Evolutionary conservation across 441 rosid genomes (phyloP).

Genomic region (Capsella rubella): DNA sequence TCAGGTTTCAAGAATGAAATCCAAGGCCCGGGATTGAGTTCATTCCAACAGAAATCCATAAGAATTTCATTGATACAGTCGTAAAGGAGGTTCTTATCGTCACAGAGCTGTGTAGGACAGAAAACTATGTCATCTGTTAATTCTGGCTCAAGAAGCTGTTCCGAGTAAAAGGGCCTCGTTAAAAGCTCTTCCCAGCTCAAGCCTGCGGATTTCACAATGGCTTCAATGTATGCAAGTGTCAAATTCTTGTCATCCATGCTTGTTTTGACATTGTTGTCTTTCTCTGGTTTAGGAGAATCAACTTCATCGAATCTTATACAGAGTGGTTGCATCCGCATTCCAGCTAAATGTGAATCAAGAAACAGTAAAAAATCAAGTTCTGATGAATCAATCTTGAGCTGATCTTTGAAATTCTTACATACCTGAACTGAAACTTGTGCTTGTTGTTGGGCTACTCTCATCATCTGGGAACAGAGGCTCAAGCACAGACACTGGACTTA

Average conservation of each 20-base stretch:
- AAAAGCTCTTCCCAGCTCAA: slow-evolving; percentile 58
- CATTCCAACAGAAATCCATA: slow-evolving; percentile 50
- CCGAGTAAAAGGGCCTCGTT: slow-evolving; percentile 56
- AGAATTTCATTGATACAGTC: slow-evolving; percentile 87
- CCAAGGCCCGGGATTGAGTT: slow-evolving; percentile 67
- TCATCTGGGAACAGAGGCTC: slow-evolving; percentile 76
- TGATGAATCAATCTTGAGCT: slow-evolving; percentile 16
- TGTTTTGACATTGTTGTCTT: slow-evolving; percentile 47
- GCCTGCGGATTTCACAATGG: slow-evolving; percentile 66
- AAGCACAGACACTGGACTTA: slow-evolving; percentile 92
- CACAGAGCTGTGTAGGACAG: slow-evolving; percentile 63
- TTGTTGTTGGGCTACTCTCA: slow-evolving; percentile 77
- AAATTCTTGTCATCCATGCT: slow-evolving; percentile 53
- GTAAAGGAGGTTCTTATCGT: slow-evolving; percentile 64
- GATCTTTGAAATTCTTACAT: slow-evolving; percentile 32
- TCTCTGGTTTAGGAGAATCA: slow-evolving; percentile 53
- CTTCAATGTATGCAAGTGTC: slow-evolving; percentile 59
- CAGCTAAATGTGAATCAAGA: slow-evolving; percentile 54
- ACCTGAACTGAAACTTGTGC: slow-evolving; percentile 65
- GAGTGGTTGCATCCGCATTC: slow-evolving; percentile 60
- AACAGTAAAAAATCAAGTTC: slow-evolving; percentile 43
- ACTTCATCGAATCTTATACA: slow-evolving; percentile 68
- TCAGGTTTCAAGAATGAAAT: slow-evolving; percentile 60
- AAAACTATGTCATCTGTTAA: slow-evolving; percentile 58
- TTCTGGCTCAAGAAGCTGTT: slow-evolving; percentile 72